Base-by-base conservation (phyloP, 805 yeast genomes). In the Clavispora fructus region DNA sequence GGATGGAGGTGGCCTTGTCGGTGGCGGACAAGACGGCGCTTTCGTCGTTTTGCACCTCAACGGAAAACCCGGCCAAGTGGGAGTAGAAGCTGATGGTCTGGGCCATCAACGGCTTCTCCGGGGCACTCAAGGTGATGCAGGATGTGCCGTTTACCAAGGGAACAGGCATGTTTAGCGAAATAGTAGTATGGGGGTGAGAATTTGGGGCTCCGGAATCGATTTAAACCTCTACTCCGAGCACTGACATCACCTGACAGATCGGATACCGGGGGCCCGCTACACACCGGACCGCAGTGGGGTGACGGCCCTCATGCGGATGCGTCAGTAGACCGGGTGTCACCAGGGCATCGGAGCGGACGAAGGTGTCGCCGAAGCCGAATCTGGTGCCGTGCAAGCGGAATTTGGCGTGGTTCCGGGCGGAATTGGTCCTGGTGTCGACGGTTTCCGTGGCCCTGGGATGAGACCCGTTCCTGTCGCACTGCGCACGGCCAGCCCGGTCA, bases 121-220 rank as follows among this genome's bases (percentile, higher is more conserved):
- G 69, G 10, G 91, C 87, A 51, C 71, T 71, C 37, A 80, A 64
- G 14, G 74, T 65, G 47, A 78, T 69, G 58, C 71, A 73, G 19
- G 85, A 72, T 19, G 79, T 71, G 16, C 85, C 86, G 58, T 80
- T 81, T 47, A 82, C 76, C 42, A 80, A 60, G 14, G 83, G 64
- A 33, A 61, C 53, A n/a, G 49, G 51, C 53, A 50, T 47, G 13
- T 39, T 39, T 19, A 11, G 28, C 33, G 16, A 27, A 19, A 25
- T 14, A 26, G 39, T 29, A 29, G 16, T 35, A n/a, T 17, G 35
- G 26, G 35, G 11, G 31, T 33, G 29, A 12, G 37, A 28, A 16
- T 33, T 12, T 11, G 41, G 2, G 44, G 19, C 14, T 7, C 13
- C 31, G 41, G 41, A 16, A n/a, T 7, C 4, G n/a, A 16, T 29